A percentile compares a stretch with the other conserved stretches of the same genome.
phyloP scores from a whole-genome alignment of 257 asterid species.

The Solanum microdontum region DNA sequence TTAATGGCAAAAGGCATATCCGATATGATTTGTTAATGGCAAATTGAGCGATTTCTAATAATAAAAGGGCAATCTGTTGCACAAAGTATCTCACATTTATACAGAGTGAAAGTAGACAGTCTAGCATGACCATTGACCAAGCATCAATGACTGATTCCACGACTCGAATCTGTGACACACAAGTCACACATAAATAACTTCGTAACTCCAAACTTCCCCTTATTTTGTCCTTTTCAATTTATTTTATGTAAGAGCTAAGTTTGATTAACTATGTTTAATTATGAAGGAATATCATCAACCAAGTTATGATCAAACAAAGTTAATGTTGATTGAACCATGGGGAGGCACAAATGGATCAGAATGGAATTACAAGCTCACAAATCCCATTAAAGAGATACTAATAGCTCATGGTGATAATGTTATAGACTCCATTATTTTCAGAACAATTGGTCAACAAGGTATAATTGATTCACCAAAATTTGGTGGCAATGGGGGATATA shows the following conservation, averaged over 20 bases:
- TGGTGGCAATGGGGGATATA: not conserved
- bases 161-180: not conserved
- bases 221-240: not conserved
- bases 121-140: not conserved
- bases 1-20: not conserved
- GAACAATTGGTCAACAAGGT: not conserved
- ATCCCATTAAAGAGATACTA: not conserved
- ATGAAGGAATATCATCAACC: not conserved
- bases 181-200: not conserved
- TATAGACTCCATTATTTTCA: not conserved
- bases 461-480: not conserved
- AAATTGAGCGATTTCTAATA: not conserved
- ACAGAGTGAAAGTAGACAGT: not conserved
- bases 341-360: not conserved
- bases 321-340: not conserved
- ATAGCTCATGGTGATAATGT: not conserved
- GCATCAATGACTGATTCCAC: not conserved
- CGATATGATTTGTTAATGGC: not conserved
- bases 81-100: not conserved
- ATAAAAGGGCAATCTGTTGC: not conserved
- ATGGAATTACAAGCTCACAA: not conserved
- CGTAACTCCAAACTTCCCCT: not conserved
- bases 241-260: not conserved
- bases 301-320: not conserved
- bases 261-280: not conserved